Evolutionary conservation across 805 yeast genomes (phyloP), one percentile per base, ranked within the genome.

Genomic region (Kluyveromyces lactis): DNA sequence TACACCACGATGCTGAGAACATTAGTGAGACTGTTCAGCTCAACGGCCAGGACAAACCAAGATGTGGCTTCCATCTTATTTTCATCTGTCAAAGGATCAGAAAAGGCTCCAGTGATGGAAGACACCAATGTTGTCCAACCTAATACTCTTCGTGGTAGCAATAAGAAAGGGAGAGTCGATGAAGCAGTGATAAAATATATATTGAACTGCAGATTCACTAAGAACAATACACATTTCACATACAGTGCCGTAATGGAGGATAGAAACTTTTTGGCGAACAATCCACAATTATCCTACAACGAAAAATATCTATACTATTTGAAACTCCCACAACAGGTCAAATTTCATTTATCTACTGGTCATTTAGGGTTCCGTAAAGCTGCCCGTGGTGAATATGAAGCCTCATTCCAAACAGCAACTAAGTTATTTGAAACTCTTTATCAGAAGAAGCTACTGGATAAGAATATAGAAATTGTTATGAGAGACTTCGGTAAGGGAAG

Each of bases 371-470:
- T 87, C 69, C 75, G 86, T 54, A 86, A 87, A 54, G 76, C 92
- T 13, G 86, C 86, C 41, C 78, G 96, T 63, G 86, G 94, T 36
- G 95, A 86, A 60, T 86, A 85, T 55, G 98, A 90, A 63, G 96
- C 95, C 1, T 82, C 82, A 11, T 89, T 81, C 68, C 96, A 87
- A 60, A 81, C 90, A 8, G 68, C 87, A 12, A 68, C 87, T 3
- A 75, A 74, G 46, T 69, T 85, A 64, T 86, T 90, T 62, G 72
- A 78, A 45, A 60, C 71, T 47, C 83, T 90, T 56, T 77, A 76
- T 62, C 83, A 79, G 56, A 72, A 68, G 46, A 72, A 71, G 27
- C 66, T 71, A 41, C 57, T 79, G 34, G 73, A 72, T 31, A 75
- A 75, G 47, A 73, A 79, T 46, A 67, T 90, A 19, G 97, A 90